These are phyloP conservation scores for Penicillium lividum DNA, from an alignment of 495 filamentous ascomycete genomes.

Conservation along the genomic window DNA sequence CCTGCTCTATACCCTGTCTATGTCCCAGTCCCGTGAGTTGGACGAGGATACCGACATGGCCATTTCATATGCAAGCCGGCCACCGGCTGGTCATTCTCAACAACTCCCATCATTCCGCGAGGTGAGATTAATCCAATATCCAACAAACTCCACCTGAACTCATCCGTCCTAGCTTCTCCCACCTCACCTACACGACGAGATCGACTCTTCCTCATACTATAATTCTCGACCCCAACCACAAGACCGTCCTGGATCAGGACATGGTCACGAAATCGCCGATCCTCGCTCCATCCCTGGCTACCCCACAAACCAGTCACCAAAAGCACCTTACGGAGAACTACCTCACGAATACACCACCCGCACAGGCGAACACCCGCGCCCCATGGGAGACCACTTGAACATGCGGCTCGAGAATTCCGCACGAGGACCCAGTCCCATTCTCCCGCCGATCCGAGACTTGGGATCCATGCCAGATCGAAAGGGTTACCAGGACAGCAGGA, in stretches of 20 bases:
- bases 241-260: conserved; percentile 37
- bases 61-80: conserved; percentile 44
- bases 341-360: conserved; percentile 35
- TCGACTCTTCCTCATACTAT: conserved; percentile 46
- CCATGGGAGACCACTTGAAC: conserved; percentile 22
- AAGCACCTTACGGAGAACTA: conserved; percentile 26
- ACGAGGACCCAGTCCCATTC: conserved; percentile 41
- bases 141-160: background rate
- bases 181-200: conserved; percentile 49
- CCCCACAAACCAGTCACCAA: conserved; percentile 21
- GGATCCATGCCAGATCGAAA: conserved; percentile 38
- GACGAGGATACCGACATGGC: conserved; percentile 47
- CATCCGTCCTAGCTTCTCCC: conserved; percentile 38
- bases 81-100: conserved; percentile 38
- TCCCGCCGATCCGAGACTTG: conserved; percentile 47
- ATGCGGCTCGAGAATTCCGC: conserved; percentile 26
- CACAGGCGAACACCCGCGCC: conserved; percentile 18
- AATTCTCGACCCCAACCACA: conserved; percentile 35
- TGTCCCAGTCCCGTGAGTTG: conserved; percentile 41
- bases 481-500: conserved; percentile 33
- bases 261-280: conserved; percentile 37
- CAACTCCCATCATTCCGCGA: conserved; percentile 49
- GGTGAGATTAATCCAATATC: conserved; percentile 26
- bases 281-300: conserved; percentile 32
- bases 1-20: conserved; percentile 31